phyloP scores from a whole-genome alignment of 2,329 filamentous ascomycete species.

The Colletotrichum gloeosporioides region DNA sequence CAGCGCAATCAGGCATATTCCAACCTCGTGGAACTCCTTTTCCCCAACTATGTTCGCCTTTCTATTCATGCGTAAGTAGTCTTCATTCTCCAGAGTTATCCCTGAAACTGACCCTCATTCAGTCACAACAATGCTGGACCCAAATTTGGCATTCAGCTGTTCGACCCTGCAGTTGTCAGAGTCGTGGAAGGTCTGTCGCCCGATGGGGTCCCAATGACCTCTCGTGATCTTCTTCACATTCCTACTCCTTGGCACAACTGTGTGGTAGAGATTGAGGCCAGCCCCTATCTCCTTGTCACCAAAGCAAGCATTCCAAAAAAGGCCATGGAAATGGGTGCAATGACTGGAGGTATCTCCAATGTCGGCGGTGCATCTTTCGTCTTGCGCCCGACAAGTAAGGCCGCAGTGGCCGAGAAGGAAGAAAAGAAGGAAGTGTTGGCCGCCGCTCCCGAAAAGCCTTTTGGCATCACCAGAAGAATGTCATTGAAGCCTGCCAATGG shows the following conservation, averaged over 20 bases:
- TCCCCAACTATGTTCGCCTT: conserved; percentile 50
- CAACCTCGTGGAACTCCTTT: conserved; percentile 49
- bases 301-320: conserved; percentile 22
- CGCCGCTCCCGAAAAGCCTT: neutral
- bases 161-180: conserved; percentile 34
- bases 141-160: conserved; percentile 46
- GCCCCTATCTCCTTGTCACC: conserved; percentile 24
- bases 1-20: conserved; percentile 52
- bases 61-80: conserved; percentile 48
- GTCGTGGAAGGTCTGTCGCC: conserved; percentile 36
- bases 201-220: conserved; percentile 20
- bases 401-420: neutral
- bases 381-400: neutral
- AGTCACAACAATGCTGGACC: conserved; percentile 43
- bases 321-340: conserved; percentile 13
- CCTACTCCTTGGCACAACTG: conserved; percentile 51
- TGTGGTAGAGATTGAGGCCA: conserved; percentile 32
- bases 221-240: conserved; percentile 33
- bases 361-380: neutral
- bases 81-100: neutral
- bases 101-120: neutral
- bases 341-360: neutral
- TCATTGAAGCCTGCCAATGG: neutral
- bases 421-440: neutral
- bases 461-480: neutral